Evolutionary conservation across 371 early-diverging fungal species (phyloP), one percentile per base, ranked within the genome.

Genomic region (Catenaria anguillulae): DNA sequence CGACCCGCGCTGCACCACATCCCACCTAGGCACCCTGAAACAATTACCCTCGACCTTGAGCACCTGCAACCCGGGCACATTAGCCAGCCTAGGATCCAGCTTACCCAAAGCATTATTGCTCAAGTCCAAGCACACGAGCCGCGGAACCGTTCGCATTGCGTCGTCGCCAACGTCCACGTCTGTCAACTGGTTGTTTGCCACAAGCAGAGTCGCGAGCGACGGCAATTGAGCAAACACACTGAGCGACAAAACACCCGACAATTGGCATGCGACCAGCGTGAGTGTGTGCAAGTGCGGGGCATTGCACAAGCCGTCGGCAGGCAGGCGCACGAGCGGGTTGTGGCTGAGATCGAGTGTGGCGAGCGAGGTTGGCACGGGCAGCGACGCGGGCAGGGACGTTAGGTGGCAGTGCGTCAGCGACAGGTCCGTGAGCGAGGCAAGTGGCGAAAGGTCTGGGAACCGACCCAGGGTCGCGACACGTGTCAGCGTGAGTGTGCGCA

Each of bases 81-180:
- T 64, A 3, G 84, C 83, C 21, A 87, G 66, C 50, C 77, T 77
- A 10, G 76, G 68, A 12, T 81, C 81, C 24, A 84, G 68, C 35
- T 60, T 31, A 56, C 70, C 72, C 61, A 85, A 63, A 23, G 73
- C 70, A 65, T 86, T 86, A 50, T 75, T 77, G 26, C 80, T 66
- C 33, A 87, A 66, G 72, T 87, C 86, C 42, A 89, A 62, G 45
- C 84, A 75, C 48, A 77, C 79, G 34, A 85, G 64, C 17, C 68
- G 60, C n/a, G 76, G 67, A 8, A 77, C 52, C 8, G 82, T 40
- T 5, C 40, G 40, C 40, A 40, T 5, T 40, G 5, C 40, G 40
- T 78, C 75, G 4, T 62, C 62, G 4, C 86, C 86, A 8, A 89
- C 65, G 23, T 72, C 67, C 3, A 48, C 21, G 21, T 68, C 66